phyloP scores from a whole-genome alignment of 2,329 filamentous ascomycete species.

The Cytospora paraplurivora region DNA sequence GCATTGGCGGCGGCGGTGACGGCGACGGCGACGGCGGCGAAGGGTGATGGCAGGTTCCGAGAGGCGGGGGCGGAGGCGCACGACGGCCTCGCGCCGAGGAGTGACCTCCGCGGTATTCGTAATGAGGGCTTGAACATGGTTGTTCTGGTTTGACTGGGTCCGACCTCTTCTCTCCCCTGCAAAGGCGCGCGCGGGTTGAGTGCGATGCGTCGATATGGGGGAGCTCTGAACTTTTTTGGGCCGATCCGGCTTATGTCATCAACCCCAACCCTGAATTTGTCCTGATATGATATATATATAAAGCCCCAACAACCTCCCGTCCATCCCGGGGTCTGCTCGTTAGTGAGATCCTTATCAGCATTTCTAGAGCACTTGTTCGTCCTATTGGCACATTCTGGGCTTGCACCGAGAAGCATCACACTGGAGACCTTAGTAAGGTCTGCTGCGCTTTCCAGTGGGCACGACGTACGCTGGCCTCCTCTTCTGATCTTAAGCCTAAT shows the following conservation, averaged over 20 bases:
- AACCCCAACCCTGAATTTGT: not conserved
- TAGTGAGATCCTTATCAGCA: too few species aligned
- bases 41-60: constrained; percentile 23
- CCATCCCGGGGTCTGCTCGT: not conserved
- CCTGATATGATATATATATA: not conserved
- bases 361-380: too few species aligned
- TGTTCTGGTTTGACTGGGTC: constrained; percentile 20
- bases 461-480: too few species aligned
- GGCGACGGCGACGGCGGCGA: constrained; percentile 11
- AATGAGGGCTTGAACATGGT: constrained; percentile 58
- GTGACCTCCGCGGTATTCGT: constrained; percentile 49
- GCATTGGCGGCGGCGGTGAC: not conserved
- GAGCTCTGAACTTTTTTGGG: constrained; percentile 24
- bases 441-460: too few species aligned
- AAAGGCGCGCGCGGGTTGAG: constrained; percentile 8
- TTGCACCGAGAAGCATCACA: too few species aligned
- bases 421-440: too few species aligned
- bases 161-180: constrained; percentile 12
- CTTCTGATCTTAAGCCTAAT: too few species aligned
- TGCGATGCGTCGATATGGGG: not conserved
- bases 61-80: constrained; percentile 24
- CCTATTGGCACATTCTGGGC: too few species aligned
- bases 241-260: constrained; percentile 12
- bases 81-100: constrained; percentile 30
- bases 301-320: not conserved